A percentile compares a stretch with the other conserved stretches of the same genome.
Evolutionary conservation across 1,139 yeast species (phyloP).

Genomic region (Sugiyamaella japonica): DNA sequence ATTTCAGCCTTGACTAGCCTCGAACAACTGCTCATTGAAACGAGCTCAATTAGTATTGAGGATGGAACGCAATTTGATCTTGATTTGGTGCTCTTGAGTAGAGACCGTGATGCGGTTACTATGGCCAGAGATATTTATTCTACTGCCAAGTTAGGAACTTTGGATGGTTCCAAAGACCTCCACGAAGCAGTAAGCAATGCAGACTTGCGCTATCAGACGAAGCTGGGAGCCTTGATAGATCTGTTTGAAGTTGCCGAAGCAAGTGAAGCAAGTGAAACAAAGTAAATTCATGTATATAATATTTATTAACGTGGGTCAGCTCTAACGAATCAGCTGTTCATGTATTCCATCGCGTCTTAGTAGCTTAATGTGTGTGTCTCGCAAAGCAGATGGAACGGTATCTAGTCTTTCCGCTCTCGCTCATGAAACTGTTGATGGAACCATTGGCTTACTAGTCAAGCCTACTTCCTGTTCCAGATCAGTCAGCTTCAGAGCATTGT

Average conservation of each 20-base stretch:
- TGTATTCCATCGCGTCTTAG: no score
- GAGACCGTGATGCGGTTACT: slow-evolving; percentile 21
- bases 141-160: slow-evolving; percentile 16
- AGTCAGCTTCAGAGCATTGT: no score
- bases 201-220: slow-evolving; percentile 12
- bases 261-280: background rate
- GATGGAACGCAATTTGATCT: slow-evolving; percentile 19
- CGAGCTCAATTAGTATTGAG: slow-evolving; percentile 4
- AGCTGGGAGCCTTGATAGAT: slow-evolving; percentile 18
- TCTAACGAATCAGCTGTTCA: no score
- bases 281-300: background rate
- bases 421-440: no score
- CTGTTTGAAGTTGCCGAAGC: slow-evolving; percentile 11
- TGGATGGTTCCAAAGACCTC: slow-evolving; percentile 7
- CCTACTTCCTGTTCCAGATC: no score
- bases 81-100: slow-evolving; percentile 18
- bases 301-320: no score
- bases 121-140: slow-evolving; percentile 23
- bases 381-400: no score
- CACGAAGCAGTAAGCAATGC: slow-evolving; percentile 18
- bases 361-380: no score
- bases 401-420: no score
- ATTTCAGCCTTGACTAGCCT: slow-evolving; percentile 17
- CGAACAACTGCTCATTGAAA: slow-evolving; percentile 19
- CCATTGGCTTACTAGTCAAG: background rate